These are phyloP conservation scores for Cercospora canescens DNA, from an alignment of 2,329 filamentous ascomycete genomes.

Conservation along the genomic window DNA sequence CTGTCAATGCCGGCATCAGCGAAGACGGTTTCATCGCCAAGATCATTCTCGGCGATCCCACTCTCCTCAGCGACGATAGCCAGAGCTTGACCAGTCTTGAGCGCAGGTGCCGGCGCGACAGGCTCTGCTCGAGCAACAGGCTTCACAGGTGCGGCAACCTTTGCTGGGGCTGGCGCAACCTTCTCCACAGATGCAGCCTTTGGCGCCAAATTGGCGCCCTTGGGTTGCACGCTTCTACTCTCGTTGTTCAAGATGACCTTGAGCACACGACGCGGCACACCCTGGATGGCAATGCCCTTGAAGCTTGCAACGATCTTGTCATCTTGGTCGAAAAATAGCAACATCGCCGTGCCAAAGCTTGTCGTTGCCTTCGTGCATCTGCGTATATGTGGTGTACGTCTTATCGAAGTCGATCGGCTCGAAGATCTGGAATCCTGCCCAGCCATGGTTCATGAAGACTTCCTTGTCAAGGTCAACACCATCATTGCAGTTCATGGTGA, in stretches of 20 bases:
- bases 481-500: conserved; percentile 24
- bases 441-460: conserved; percentile 39
- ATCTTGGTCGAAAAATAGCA: neutral
- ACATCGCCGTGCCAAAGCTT: conserved; percentile 8
- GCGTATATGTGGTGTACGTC: conserved; percentile 35
- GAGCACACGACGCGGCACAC: neutral
- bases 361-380: conserved; percentile 28
- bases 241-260: conserved; percentile 1
- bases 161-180: neutral
- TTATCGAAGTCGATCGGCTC: conserved; percentile 29
- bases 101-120: neutral
- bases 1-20: conserved; percentile 37
- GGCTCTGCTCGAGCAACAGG: neutral
- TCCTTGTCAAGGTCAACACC: conserved; percentile 28
- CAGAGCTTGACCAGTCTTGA: conserved; percentile 22
- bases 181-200: neutral
- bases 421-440: conserved; percentile 30
- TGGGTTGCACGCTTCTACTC: conserved; percentile 1
- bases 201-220: neutral
- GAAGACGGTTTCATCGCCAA: conserved; percentile 32
- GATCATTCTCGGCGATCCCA: conserved; percentile 20
- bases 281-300: neutral
- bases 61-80: conserved; percentile 35
- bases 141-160: neutral
- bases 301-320: neutral